Percentiles rank a stretch among this genome's conserved stretches.
These are phyloP conservation scores for Blastobotrys muscicola DNA, from an alignment of 805 yeast genomes.

Conservation along the genomic window DNA sequence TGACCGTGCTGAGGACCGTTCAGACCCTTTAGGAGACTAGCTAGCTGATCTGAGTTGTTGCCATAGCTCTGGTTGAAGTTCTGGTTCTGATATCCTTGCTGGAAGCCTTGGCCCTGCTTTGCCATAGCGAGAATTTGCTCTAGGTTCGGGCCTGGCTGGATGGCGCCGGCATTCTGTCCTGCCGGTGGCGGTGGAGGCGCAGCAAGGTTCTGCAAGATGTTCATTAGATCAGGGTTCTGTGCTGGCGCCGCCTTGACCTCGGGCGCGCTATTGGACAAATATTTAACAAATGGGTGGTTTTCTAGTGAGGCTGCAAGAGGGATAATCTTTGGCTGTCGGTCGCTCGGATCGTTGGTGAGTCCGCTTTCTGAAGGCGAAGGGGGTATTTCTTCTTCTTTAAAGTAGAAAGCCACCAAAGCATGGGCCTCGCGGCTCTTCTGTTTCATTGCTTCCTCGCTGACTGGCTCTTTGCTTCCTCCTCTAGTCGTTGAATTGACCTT, in stretches of 20 bases:
- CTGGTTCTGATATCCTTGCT: not conserved
- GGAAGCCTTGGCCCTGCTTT: not conserved
- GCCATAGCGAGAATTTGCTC: not conserved
- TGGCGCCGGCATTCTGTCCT: not conserved
- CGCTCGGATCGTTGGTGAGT: too few relatives aligned
- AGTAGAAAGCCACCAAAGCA: slow-evolving; percentile 9
- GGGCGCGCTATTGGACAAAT: not conserved
- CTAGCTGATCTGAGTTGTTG: not conserved
- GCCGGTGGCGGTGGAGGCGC: not conserved
- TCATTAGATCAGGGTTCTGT: too few relatives aligned
- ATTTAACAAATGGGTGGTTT: not conserved
- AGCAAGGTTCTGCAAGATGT: not conserved
- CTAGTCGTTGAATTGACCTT: slow-evolving; percentile 5
- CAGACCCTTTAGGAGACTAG: too few relatives aligned
- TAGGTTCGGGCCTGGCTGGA: not conserved
- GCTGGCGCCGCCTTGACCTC: too few relatives aligned
- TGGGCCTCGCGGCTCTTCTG: slow-evolving; percentile 13
- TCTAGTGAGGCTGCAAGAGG: not conserved
- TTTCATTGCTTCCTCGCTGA: slow-evolving; percentile 8
- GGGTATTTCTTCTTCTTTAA: slow-evolving; percentile 2
- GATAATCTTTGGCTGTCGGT: not conserved
- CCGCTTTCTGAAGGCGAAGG: slow-evolving; percentile 1
- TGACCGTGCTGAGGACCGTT: not conserved
- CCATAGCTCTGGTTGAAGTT: not conserved
- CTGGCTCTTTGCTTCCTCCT: slow-evolving; percentile 8